Evolutionary conservation across 306 rosid genomes (phyloP).

Genomic region (Cucurbita ficifolia): DNA sequence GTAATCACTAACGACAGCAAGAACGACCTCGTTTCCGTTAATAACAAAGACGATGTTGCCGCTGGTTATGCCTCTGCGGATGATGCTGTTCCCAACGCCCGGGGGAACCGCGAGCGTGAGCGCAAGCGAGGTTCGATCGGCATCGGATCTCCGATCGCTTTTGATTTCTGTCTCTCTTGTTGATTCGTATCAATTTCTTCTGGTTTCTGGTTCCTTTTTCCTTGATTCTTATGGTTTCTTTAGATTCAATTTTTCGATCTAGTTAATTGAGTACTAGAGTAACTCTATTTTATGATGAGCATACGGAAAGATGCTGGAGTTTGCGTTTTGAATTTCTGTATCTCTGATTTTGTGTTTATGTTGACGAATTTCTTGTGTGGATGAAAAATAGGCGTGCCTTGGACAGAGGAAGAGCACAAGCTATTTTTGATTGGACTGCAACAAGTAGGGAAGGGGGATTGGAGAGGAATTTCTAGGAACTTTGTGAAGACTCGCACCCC

Average conservation of each 20-base stretch:
- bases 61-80: constrained; percentile 82
- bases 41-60: constrained; percentile 27
- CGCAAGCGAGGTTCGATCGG: constrained; percentile 74
- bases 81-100: constrained; percentile 55
- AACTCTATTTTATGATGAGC: neutral
- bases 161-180: neutral
- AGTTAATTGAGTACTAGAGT: neutral
- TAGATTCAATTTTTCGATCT: neutral
- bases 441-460: constrained; percentile 95
- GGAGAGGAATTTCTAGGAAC: constrained; percentile 96
- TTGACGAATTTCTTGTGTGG: neutral
- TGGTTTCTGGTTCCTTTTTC: neutral
- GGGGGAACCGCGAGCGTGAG: constrained; percentile 68
- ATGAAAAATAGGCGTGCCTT: constrained; percentile 66
- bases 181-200: neutral
- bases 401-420: constrained; percentile 99
- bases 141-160: constrained; percentile 10
- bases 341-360: neutral
- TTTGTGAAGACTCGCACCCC: constrained; percentile 97
- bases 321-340: neutral
- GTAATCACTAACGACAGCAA: constrained; percentile 1
- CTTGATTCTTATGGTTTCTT: neutral
- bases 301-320: neutral
- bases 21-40: constrained; percentile 7
- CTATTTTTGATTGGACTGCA: constrained; percentile 79